Evolutionary conservation across 495 filamentous ascomycete species (phyloP), one percentile per base, ranked within the genome.

Genomic region (Aspergillus homomorphus): DNA sequence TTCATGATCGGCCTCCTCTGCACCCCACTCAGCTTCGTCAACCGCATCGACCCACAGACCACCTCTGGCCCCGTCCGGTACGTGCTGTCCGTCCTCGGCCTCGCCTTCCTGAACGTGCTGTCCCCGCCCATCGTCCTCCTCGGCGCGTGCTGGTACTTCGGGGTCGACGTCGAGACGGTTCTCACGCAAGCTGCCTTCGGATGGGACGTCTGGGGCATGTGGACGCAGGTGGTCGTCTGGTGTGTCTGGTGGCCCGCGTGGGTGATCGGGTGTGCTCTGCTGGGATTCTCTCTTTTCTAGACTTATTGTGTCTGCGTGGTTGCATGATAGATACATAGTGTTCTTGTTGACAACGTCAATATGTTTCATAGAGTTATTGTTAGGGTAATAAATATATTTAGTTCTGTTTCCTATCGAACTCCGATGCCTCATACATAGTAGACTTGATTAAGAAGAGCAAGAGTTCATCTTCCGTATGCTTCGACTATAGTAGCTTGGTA

Each of bases 191-290:
- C 91, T 16, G 89, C 89, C 2, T 90, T 93, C 62, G 94, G 89
- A 0, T 98, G 93, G 94, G 80, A 88, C 65, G 89, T 96, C 18
- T 91, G 87, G 81, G 92, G 93, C 2, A 83, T 93, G 79, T 96
- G 91, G 79, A 96, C 91, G 41, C 75, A 88, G 58, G 84, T 98
- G 8, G 86, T 98, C 41, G 86, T 98, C 18, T 98, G 95, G 91
- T 90, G 90, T 70, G 90, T 98, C 26, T 98, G 94, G 94, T 98
- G 93, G 93, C 95, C 94, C 8, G 91, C 90, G 21, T 98, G 94
- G 95, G 63, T 96, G 53, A 81, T 83, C 15, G 91, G 82, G 20
- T 74, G 75, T 57, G 75, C 87, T 0, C 62, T 83, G 54, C 60
- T 82, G 44, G 77, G 75, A 50, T 67, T 69, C 53, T 77, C 73